A percentile compares a stretch with the other conserved stretches of the same genome.
phyloP scores from a whole-genome alignment of 1,139 yeast genomes.

The Pichia sp. region DNA sequence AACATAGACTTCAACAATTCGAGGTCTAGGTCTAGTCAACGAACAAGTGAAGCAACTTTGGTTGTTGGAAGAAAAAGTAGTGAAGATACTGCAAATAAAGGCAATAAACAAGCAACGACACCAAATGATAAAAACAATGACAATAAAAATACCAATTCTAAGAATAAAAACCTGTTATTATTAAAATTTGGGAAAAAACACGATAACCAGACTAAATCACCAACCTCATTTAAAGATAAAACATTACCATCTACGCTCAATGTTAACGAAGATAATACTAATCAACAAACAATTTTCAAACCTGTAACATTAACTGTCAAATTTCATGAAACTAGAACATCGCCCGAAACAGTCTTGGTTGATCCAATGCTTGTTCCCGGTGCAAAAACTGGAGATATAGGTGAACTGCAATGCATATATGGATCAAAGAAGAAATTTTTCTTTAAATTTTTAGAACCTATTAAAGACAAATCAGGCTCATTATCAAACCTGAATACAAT shows the following conservation, averaged over 20 bases:
- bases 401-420: slow-evolving; percentile 49
- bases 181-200: not conserved
- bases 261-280: not conserved
- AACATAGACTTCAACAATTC: slow-evolving; percentile 25
- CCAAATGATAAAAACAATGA: not conserved
- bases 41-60: slow-evolving; percentile 30
- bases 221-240: no score
- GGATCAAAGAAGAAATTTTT: slow-evolving; percentile 34
- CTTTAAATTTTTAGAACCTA: slow-evolving; percentile 38
- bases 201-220: no score
- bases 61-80: slow-evolving; percentile 24
- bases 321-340: slow-evolving; percentile 66
- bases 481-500: not conserved
- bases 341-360: slow-evolving; percentile 54
- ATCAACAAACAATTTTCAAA: slow-evolving; percentile 16
- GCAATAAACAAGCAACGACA: not conserved
- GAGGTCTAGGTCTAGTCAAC: slow-evolving; percentile 25
- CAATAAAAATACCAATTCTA: not conserved
- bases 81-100: not conserved
- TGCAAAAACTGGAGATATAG: slow-evolving; percentile 65
- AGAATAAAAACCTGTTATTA: not conserved
- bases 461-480: no score
- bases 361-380: slow-evolving; percentile 55
- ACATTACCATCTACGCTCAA: no score
- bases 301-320: slow-evolving; percentile 52